These are phyloP conservation scores for Sanghuangporus weigelae DNA, from an alignment of 1,284 basidiomycete species.

Conservation along the genomic window DNA sequence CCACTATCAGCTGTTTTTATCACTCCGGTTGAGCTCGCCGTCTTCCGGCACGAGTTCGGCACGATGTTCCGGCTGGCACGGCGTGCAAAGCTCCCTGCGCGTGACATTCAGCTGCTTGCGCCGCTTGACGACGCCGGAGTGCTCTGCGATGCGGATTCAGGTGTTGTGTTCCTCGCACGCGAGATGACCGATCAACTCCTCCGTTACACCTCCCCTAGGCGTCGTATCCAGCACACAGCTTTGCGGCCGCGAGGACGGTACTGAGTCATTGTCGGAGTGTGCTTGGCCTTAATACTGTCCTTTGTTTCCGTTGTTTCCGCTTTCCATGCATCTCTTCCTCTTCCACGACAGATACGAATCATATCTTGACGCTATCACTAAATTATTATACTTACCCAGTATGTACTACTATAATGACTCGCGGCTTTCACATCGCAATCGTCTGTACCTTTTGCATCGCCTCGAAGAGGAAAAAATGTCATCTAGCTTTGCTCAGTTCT, in stretches of 20 bases:
- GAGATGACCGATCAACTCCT: conserved; percentile 25
- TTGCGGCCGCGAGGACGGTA: not conserved
- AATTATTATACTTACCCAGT: too few relatives aligned
- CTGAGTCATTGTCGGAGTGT: not conserved
- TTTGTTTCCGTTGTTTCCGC: too few relatives aligned
- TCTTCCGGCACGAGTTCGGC: conserved; percentile 38
- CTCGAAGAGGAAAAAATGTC: too few relatives aligned
- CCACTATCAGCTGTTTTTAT: conserved; percentile 18
- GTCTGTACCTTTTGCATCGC: too few relatives aligned
- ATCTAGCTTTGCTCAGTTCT: too few relatives aligned
- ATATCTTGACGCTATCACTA: too few relatives aligned
- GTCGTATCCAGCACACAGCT: not conserved
- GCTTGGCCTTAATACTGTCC: too few relatives aligned
- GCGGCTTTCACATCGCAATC: too few relatives aligned
- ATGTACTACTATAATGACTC: too few relatives aligned
- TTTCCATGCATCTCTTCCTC: too few relatives aligned
- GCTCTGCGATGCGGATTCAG: conserved; percentile 24
- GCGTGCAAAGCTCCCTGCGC: conserved; percentile 31
- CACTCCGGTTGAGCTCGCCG: conserved; percentile 28
- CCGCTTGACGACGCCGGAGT: conserved; percentile 20
- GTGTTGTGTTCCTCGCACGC: conserved; percentile 24
- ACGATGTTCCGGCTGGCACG: conserved; percentile 38
- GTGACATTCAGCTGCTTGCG: conserved; percentile 24
- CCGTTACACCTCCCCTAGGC: conserved; percentile 7
- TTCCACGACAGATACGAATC: too few relatives aligned